These are phyloP conservation scores for Kockovaella imperatae DNA, from an alignment of 768 basidiomycete species.

Conservation along the genomic window DNA sequence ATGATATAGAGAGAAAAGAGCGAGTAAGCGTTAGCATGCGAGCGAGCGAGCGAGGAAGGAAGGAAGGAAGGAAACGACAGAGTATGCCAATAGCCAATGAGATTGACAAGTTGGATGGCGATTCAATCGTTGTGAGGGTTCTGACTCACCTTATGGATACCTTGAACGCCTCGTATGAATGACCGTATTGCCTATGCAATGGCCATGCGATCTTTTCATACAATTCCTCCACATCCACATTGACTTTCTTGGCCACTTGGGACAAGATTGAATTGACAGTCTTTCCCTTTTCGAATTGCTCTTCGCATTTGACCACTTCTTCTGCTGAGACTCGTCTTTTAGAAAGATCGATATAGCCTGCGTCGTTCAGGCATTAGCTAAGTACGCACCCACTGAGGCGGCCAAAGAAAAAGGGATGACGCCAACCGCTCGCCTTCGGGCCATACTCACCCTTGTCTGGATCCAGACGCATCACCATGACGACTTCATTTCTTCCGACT, in stretches of 20 bases:
- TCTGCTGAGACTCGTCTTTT: constrained; percentile 97
- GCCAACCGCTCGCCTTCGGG: too few relatives aligned
- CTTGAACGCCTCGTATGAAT: constrained; percentile 97
- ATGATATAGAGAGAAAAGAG: not conserved
- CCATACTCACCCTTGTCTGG: constrained; percentile 94
- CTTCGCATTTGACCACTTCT: constrained; percentile 98
- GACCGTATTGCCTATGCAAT: constrained; percentile 80
- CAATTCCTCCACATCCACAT: constrained; percentile 59
- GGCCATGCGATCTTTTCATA: constrained; percentile 94
- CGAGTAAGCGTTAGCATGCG: not conserved
- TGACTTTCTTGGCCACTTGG: constrained; percentile 48
- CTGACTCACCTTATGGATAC: constrained; percentile 83
- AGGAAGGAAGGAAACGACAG: not conserved
- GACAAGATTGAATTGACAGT: constrained; percentile 62
- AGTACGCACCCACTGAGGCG: not conserved
- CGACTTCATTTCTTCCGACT: constrained; percentile 95
- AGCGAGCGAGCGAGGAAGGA: not conserved
- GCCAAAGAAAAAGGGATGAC: not conserved
- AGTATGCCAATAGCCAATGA: too few relatives aligned
- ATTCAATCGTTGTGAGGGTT: not conserved
- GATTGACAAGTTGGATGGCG: too few relatives aligned
- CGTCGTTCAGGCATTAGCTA: not conserved
- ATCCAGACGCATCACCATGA: constrained; percentile 94
- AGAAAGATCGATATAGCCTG: constrained; percentile 97
- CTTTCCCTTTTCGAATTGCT: constrained; percentile 96